Base-by-base conservation (phyloP, 1,139 yeast species). In the Ashbya aceris region DNA sequence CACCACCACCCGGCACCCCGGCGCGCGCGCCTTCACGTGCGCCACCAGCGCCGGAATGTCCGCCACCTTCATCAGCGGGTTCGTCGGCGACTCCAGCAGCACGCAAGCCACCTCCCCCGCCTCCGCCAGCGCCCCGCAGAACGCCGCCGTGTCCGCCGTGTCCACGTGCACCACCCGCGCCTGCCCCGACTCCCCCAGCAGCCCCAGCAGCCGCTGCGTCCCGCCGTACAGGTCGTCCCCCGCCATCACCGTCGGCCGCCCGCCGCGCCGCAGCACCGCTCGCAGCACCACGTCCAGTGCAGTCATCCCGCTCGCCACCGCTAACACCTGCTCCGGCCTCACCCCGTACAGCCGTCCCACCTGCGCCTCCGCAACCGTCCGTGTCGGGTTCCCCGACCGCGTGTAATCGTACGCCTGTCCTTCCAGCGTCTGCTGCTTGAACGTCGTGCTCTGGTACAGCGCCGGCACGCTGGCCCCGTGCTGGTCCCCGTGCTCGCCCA, bases 181-280 rank as follows among this genome's bases (percentile, higher is more conserved):
- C 48, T 78, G 83, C n/a, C 79, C 81, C 58, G 77, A 78, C 39
- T 71, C 71, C 56, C 76, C 70, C 55, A 85, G 66, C 59, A 80
- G 84, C 13, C 86, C 83, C 53, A 89, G 74, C 54, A 89, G 71
- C 54, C 96, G 72, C 61, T 87, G 84, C 36, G 95, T 82, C 29
- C 96, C 96, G 41, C 96, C 96, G 60, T 87, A 87, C 52, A 87
- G 72, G 59, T 87, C 96, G 58, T 84, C 93, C 41, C 96, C 96
- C 5, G 96, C 95, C 51, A 87, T 76, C 30, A 87, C 50, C 17
- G 54, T 49, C 5, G 56, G 56, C 30, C 45, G 46, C 12, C 27
- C n/a, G 13, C 29, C 29, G 7, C 12, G 11, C 30, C 48, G 48
- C 83, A 60, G 83, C 85, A 7, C 91, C 83, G 49, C 70, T 68